phyloP scores from a whole-genome alignment of 2,329 filamentous ascomycete species.

The Pseudogymnoascus sp. region DNA sequence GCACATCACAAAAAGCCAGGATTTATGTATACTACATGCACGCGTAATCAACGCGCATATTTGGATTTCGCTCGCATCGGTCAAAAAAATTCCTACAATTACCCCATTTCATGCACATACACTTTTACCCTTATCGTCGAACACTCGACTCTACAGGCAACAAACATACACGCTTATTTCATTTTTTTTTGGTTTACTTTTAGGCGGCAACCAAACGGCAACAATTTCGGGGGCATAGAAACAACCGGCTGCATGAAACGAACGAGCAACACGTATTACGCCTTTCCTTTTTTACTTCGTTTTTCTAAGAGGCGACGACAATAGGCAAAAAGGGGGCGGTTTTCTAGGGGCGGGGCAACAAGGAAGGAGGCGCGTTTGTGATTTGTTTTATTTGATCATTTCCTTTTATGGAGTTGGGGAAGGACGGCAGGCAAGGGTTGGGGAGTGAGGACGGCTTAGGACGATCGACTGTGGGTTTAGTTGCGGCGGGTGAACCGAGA shows the following conservation, averaged over 20 bases:
- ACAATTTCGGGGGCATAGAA: not conserved
- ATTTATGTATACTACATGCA: not conserved
- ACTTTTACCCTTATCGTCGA: not conserved
- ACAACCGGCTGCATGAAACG: not conserved
- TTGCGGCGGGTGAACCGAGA: not conserved
- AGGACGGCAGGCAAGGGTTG: not conserved
- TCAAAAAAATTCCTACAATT: not conserved
- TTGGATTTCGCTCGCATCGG: not conserved
- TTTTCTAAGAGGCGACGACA: not conserved
- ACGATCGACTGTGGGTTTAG: not conserved
- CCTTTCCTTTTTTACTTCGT: not conserved
- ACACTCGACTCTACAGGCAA: too few relatives aligned
- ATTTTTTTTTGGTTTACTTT: not conserved
- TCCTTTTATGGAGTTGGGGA: not conserved
- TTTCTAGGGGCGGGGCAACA: not conserved
- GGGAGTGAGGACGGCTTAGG: not conserved
- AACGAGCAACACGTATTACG: constrained; percentile 9
- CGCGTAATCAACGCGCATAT: not conserved
- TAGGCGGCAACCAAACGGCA: not conserved
- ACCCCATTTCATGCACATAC: constrained; percentile 4
- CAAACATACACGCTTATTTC: not conserved
- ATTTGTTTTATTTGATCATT: not conserved
- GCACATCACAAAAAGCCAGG: not conserved
- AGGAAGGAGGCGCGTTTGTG: not conserved
- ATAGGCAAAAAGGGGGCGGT: not conserved